Conservation (phyloP, 2,329 filamentous ascomycete species). For the Malbranchea zuffiana region DNA sequence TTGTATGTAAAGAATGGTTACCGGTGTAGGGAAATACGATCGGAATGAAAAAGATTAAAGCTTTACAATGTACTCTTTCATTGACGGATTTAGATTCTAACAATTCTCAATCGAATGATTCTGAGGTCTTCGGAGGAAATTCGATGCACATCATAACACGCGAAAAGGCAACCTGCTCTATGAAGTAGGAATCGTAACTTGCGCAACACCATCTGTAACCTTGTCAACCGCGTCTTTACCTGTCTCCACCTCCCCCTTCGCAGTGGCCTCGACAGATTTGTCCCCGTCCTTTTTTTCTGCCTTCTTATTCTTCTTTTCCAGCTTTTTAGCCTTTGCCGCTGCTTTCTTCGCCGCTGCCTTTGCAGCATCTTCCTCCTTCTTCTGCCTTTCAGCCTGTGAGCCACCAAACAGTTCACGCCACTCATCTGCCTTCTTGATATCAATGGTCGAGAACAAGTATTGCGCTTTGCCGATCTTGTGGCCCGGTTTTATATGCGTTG, state of each 20-base stretch:
- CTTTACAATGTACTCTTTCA: too few species aligned
- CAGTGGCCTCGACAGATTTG: slow-evolving; percentile 24
- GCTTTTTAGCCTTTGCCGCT: slow-evolving; percentile 26
- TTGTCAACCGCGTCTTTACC: slow-evolving; percentile 30
- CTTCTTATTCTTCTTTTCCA: slow-evolving; percentile 21
- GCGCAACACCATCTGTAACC: slow-evolving; percentile 33
- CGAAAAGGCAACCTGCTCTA: slow-evolving; percentile 12
- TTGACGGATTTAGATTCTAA: too few species aligned
- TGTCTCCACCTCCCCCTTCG: slow-evolving; percentile 26
- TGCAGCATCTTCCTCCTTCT: slow-evolving; percentile 57
- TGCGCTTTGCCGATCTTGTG: slow-evolving; percentile 72
- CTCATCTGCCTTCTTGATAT: slow-evolving; percentile 67
- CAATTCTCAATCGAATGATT: too few species aligned
- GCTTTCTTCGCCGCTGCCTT: slow-evolving; percentile 35
- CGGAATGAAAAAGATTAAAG: too few species aligned
- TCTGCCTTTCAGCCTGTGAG: slow-evolving; percentile 53
- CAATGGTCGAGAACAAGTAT: slow-evolving; percentile 75
- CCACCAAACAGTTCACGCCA: slow-evolving; percentile 70
- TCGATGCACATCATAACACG: too few species aligned
- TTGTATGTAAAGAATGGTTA: too few species aligned
- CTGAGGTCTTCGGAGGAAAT: too few species aligned
- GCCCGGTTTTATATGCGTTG: slow-evolving; percentile 50
- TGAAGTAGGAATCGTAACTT: slow-evolving; percentile 34
- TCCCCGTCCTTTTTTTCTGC: slow-evolving; percentile 11
- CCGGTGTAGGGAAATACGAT: too few species aligned